Evolutionary conservation across 495 filamentous ascomycete genomes (phyloP).

Genomic region (Hypoxylon intermedium): DNA sequence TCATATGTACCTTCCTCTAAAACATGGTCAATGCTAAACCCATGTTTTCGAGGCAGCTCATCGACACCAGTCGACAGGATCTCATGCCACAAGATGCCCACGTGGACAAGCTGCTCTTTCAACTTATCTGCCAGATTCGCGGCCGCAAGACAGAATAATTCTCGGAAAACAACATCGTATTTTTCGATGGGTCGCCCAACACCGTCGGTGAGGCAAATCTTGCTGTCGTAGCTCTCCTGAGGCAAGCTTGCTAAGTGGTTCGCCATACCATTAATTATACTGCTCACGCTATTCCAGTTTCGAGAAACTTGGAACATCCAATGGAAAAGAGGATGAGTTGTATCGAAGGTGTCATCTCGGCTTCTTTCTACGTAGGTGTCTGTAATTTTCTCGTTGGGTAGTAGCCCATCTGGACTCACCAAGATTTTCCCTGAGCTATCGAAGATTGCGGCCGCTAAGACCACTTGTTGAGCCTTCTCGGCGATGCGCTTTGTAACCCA

Average conservation of each 20-base stretch:
- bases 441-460: conserved; percentile 78
- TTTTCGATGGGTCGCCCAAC: conserved; percentile 61
- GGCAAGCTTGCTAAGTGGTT: conserved; percentile 59
- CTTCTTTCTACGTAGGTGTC: conserved; percentile 77
- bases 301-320: conserved; percentile 85
- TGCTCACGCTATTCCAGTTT: conserved; percentile 72
- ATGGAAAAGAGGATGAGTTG: conserved; percentile 80
- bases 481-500: conserved; percentile 61
- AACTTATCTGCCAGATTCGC: conserved; percentile 72
- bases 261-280: conserved; percentile 73
- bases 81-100: conserved; percentile 81
- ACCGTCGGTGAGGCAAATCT: conserved; percentile 47
- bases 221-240: conserved; percentile 29
- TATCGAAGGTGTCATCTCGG: conserved; percentile 77
- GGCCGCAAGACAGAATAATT: conserved; percentile 83
- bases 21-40: not conserved
- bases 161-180: conserved; percentile 82
- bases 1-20: conserved; percentile 19
- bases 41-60: conserved; percentile 10
- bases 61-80: conserved; percentile 68
- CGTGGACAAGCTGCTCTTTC: conserved; percentile 63
- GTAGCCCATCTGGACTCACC: conserved; percentile 78
- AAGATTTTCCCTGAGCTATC: conserved; percentile 76
- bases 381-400: conserved; percentile 83
- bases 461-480: conserved; percentile 76